phyloP scores from a whole-genome alignment of 2,329 filamentous ascomycete species.

The Pseudocercospora fuligena region DNA sequence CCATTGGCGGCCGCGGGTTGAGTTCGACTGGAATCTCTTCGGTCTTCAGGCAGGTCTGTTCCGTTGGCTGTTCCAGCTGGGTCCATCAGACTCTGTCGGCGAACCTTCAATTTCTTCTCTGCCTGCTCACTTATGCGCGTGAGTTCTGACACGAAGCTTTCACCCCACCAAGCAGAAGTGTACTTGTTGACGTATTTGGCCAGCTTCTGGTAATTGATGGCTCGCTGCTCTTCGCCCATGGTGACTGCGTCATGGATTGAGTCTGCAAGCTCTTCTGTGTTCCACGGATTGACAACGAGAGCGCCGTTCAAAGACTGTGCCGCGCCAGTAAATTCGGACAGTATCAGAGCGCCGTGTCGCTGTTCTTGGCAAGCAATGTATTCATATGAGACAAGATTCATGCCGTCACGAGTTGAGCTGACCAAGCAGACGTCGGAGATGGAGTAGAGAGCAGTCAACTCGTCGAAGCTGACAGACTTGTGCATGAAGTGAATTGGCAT shows the following conservation, averaged over 20 bases:
- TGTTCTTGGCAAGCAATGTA: constrained; percentile 94
- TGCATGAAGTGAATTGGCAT: constrained; percentile 99
- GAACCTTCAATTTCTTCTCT: constrained; percentile 55
- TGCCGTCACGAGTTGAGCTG: constrained; percentile 94
- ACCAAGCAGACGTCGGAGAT: constrained; percentile 92
- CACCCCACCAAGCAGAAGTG: constrained; percentile 94
- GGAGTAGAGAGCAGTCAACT: constrained; percentile 90
- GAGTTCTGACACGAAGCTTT: constrained; percentile 87
- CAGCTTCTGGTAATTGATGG: constrained; percentile 86
- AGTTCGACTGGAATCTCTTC: constrained; percentile 26
- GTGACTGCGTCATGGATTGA: constrained; percentile 96
- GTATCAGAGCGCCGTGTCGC: constrained; percentile 88
- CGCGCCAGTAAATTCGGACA: constrained; percentile 95
- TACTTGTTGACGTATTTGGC: constrained; percentile 97
- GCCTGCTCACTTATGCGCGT: constrained; percentile 61
- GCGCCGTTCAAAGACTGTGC: constrained; percentile 93
- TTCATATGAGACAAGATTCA: constrained; percentile 98
- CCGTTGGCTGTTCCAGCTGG: constrained; percentile 17
- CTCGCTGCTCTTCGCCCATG: constrained; percentile 87
- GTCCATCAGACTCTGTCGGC: constrained; percentile 30
- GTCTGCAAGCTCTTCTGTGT: constrained; percentile 91
- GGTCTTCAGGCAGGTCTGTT: constrained; percentile 16
- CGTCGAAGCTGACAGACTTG: constrained; percentile 92
- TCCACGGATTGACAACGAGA: constrained; percentile 97
- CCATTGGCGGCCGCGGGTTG: constrained; percentile 24